Evolutionary conservation across 176 grass and related monocot species (phyloP).

Genomic region (Triticum turgidum): DNA sequence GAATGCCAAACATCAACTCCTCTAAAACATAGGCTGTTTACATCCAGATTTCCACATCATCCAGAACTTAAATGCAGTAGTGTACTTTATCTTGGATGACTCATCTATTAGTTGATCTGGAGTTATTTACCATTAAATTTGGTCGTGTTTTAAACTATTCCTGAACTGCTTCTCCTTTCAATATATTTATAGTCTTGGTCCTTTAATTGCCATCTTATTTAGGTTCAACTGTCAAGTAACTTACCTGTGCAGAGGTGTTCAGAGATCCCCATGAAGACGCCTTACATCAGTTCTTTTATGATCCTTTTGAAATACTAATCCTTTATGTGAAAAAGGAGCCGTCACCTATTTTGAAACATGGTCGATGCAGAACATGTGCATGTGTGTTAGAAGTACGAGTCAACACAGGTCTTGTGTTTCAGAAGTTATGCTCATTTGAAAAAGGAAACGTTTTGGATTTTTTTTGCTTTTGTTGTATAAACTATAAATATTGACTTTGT

Average conservation of each 20-base stretch:
- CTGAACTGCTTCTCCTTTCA: not conserved
- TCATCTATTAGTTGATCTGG: not conserved
- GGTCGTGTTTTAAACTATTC: slow-evolving; percentile 13
- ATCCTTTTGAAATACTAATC: not conserved
- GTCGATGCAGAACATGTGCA: slow-evolving; percentile 1
- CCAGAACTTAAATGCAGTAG: not conserved
- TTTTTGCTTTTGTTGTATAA: not conserved
- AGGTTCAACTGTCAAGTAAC: slow-evolving; percentile 12
- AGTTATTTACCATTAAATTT: not conserved
- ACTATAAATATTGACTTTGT: slow-evolving; percentile 11
- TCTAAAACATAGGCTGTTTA: not conserved
- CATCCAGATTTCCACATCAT: not conserved
- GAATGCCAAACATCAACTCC: not conserved
- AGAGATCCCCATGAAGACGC: not conserved
- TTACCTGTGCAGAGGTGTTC: not conserved
- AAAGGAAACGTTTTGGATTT: not conserved
- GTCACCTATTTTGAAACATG: not conserved
- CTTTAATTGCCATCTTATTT: slow-evolving; percentile 9
- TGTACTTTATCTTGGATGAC: not conserved
- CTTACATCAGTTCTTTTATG: slow-evolving; percentile 9
- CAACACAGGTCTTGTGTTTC: slow-evolving; percentile 1
- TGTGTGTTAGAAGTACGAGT: not conserved
- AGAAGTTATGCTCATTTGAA: slow-evolving; percentile 1
- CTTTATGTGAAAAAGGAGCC: not conserved
- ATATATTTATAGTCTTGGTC: slow-evolving; percentile 11